Evolutionary conservation across 176 grass and related monocot genomes (phyloP).

Genomic region (Cenchrus purpureus): DNA sequence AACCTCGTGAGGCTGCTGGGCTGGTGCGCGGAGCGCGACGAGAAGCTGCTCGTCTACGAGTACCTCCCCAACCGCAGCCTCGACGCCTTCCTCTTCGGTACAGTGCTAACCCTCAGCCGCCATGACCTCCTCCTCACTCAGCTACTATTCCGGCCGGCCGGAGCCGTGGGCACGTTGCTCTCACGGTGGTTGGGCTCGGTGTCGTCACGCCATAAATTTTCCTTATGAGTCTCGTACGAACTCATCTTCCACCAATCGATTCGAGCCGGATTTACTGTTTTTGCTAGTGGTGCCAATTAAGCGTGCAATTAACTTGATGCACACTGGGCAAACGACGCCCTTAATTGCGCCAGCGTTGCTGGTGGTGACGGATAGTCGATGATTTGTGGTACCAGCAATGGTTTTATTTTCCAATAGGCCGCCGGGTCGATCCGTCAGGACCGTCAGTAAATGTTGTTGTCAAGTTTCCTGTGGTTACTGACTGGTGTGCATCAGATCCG

Average conservation of each 20-base stretch:
- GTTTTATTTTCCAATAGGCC: too few relatives aligned
- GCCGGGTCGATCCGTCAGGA: too few relatives aligned
- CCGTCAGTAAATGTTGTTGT: too few relatives aligned
- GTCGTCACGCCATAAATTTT: constrained; percentile 20
- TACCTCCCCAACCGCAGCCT: constrained; percentile 89
- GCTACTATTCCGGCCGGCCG: not conserved
- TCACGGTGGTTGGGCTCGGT: constrained; percentile 19
- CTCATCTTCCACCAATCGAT: not conserved
- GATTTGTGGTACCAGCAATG: not conserved
- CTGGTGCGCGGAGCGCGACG: constrained; percentile 76
- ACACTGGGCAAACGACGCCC: constrained; percentile 22
- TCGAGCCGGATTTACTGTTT: too few relatives aligned
- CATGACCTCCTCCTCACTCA: not conserved
- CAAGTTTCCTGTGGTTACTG: not conserved
- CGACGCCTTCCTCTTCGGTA: constrained; percentile 83
- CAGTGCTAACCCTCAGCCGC: not conserved
- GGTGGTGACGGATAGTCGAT: not conserved
- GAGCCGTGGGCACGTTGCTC: constrained; percentile 5
- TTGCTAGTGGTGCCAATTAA: not conserved
- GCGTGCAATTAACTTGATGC: not conserved
- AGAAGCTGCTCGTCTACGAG: constrained; percentile 90
- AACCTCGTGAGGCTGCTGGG: constrained; percentile 81
- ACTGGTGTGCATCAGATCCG: constrained; percentile 31
- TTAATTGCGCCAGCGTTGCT: not conserved
- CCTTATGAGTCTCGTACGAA: not conserved